Evolutionary conservation across 352 stramenopile species (phyloP), one percentile per base, ranked within the genome.

Genomic region (Globisporangium alternatum): DNA sequence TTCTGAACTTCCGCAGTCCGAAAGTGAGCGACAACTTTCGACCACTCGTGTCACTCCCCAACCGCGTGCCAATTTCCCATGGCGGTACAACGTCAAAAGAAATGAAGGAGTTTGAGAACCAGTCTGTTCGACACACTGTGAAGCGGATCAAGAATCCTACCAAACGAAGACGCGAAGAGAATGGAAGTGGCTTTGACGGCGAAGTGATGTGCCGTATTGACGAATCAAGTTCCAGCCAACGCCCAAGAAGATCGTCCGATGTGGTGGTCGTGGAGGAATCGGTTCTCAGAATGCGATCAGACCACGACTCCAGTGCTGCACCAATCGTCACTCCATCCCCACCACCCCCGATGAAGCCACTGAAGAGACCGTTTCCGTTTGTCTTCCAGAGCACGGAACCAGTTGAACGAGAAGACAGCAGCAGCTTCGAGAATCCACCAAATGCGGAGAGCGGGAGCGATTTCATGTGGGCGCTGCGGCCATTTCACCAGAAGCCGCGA

Each of bases 11-110:
- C 51, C 70, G 76, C 35, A 93, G 84, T 51, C 82, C 84, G 2
- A 93, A 93, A 64, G 81, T 93, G 30, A 91, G 82, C 65, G 84
- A 93, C 47, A 89, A 89, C 39, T 91, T 91, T 51, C 76, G 72
- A 21, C 78, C 84, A 15, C 64, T 91, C 7, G 66, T 81, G 12
- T 72, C 75, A 9, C 53, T 60, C n/a, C 22, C 58, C 13, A 31
- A 43, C 8, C 39, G 39, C 7, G 63, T 69, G 8, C 21, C 55
- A 17, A 19, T 31, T 15, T 39, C 45, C 54, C 55, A 56, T 3
- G 28, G 64, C 28, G 45, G 31, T 35, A 64, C 31, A 15, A 56
- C 67, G 51, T 64, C 58, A 56, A 61, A 30, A 60, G 56, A 76
- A 37, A 48, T 91, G 28, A 88, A 83, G 56, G 66, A 69, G 19